Percentiles rank a stretch among this genome's conserved stretches.
These are phyloP conservation scores for Mycena floridula DNA, from an alignment of 768 basidiomycete genomes.

Conservation along the genomic window DNA sequence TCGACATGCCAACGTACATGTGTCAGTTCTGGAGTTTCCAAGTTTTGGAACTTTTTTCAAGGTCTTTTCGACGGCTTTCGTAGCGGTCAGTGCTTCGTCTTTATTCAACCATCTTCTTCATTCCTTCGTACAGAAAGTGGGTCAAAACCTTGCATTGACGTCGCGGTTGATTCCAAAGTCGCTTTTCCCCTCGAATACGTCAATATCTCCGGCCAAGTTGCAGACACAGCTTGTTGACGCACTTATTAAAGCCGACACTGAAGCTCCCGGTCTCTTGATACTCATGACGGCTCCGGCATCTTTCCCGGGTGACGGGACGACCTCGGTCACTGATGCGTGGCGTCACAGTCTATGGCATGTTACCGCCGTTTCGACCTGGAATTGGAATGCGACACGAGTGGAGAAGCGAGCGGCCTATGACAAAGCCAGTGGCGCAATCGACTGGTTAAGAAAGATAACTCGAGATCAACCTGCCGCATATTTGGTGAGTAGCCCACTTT, in stretches of 20 bases:
- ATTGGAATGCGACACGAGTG: conserved; percentile 34
- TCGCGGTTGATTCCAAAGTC: conserved; percentile 37
- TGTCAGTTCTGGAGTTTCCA: conserved; percentile 34
- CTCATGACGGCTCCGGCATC: conserved; percentile 34
- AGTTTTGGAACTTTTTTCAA: conserved; percentile 35
- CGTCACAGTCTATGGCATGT: conserved; percentile 37
- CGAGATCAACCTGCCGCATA: conserved; percentile 43
- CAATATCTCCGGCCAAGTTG: too few relatives aligned
- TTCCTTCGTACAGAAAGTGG: conserved; percentile 25
- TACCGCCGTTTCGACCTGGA: conserved; percentile 37
- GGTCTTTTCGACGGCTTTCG: conserved; percentile 27
- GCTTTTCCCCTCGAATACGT: conserved; percentile 26
- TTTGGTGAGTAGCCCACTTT: conserved; percentile 22
- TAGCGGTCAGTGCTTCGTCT: conserved; percentile 26
- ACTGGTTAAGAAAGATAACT: conserved; percentile 33
- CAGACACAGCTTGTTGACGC: conserved; percentile 28
- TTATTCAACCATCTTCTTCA: neutral
- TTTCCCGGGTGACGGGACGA: conserved; percentile 24
- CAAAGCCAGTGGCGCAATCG: conserved; percentile 29
- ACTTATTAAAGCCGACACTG: conserved; percentile 27
- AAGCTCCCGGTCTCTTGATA: conserved; percentile 34
- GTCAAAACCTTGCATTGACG: conserved; percentile 32
- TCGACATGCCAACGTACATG: too few relatives aligned
- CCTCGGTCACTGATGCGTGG: conserved; percentile 29
- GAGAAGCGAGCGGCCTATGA: conserved; percentile 29